A percentile compares a stretch with the other conserved stretches of the same genome.
Evolutionary conservation across 2,329 filamentous ascomycete species (phyloP).

Genomic region (Ascochyta pisi): DNA sequence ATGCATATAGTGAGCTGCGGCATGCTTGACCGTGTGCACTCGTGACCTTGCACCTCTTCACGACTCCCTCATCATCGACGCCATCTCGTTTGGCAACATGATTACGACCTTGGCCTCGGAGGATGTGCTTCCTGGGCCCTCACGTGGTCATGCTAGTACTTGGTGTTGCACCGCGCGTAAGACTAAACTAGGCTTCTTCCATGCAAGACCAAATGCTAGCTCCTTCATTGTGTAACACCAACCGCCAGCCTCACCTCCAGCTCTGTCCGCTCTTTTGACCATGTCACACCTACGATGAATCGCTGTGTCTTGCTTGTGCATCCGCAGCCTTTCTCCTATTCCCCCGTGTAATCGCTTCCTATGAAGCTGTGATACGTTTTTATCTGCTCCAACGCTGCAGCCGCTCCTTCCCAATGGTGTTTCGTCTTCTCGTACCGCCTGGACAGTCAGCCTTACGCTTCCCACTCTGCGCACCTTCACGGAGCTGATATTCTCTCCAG

Average conservation of each 20-base stretch:
- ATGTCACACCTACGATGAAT: slow-evolving; percentile 12
- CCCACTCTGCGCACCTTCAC: not conserved
- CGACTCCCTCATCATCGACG: not conserved
- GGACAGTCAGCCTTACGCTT: slow-evolving; percentile 26
- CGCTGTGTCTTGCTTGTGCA: not conserved
- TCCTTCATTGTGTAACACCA: slow-evolving; percentile 6
- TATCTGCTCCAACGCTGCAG: not conserved
- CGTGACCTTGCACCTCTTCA: slow-evolving; percentile 1
- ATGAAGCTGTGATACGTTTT: not conserved
- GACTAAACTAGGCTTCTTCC: too few species aligned
- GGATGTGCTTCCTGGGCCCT: not conserved
- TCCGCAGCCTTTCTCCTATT: not conserved
- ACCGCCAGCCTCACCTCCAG: slow-evolving; percentile 13
- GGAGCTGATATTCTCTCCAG: slow-evolving; percentile 21
- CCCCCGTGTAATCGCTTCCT: not conserved
- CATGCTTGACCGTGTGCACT: not conserved
- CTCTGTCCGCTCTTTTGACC: not conserved
- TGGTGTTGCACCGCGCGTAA: too few species aligned
- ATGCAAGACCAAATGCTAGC: too few species aligned
- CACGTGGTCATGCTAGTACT: not conserved
- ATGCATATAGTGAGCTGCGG: not conserved
- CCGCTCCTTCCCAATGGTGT: slow-evolving; percentile 26
- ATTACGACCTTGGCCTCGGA: too few species aligned
- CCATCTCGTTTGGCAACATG: not conserved
- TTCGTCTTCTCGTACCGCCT: slow-evolving; percentile 38